Base-by-base conservation (phyloP, 768 basidiomycete genomes). In the Lactarius evosmus region DNA sequence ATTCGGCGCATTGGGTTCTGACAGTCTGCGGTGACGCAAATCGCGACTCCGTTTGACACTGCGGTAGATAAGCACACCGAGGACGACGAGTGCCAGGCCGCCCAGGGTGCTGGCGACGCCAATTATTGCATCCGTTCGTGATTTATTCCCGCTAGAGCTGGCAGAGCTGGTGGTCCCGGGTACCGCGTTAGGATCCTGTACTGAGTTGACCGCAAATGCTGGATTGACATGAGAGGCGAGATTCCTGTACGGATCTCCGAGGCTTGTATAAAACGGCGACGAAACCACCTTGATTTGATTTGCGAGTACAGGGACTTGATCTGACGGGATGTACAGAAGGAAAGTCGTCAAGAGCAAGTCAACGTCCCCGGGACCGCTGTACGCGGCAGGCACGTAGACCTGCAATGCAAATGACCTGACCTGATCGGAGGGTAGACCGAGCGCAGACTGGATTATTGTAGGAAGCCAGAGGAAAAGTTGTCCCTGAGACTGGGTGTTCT, bases 51-150 rank as follows among this genome's bases (percentile, higher is more conserved):
- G 79, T 76, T 87, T 85, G 73, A 85, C 76, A 5, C 86, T 83
- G 60, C 87, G 83, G 71, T 84, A 86, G 49, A 85, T 79, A 69
- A 95, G 87, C 77, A 85, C 89, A 17, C 79, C 80, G 33, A 93
- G 80, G 38, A 90, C 85, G 46, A 91, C 70, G 49, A 93, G 72
- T 0, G 91, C 86, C 60, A 95, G 82, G 5, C 83, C 89, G 14
- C 93, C 93, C 22, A 96, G 82, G 2, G 89, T 85, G 44, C 83
- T 85, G 66, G 93, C 90, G 4, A 96, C 93, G 25, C 95, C 95
- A 66, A 97, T 95, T 72, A 96, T 94, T 29, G 91, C 91, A 68
- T 95, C 85, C 70, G 89, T 83, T 14, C 92, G 81, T 17, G 80
- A 77, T 69, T 82, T 84, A 60, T 76, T 75, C 16, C 68, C 70